Conservation (phyloP, 495 filamentous ascomycete genomes). For the Podospora appendiculata region DNA sequence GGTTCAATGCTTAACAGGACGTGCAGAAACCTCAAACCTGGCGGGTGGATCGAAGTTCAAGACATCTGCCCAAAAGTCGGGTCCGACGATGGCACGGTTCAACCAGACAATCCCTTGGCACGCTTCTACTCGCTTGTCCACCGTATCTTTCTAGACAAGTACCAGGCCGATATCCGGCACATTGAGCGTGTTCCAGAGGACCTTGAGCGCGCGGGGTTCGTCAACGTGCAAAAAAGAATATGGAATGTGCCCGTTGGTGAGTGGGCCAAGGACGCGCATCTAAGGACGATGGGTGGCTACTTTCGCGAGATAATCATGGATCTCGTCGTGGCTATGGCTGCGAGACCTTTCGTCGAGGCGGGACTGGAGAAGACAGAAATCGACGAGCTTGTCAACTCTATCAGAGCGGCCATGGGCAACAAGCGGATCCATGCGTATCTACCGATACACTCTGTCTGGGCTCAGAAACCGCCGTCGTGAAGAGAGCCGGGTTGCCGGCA, state of each 20-base stretch:
- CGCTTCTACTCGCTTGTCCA: slow-evolving; percentile 28
- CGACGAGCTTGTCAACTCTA: slow-evolving; percentile 18
- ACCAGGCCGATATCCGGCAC: slow-evolving; percentile 36
- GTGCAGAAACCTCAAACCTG: slow-evolving; percentile 48
- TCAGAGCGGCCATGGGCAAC: slow-evolving; percentile 23
- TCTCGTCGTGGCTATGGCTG: slow-evolving; percentile 45
- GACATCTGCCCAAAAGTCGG: slow-evolving; percentile 43
- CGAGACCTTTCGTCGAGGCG: slow-evolving; percentile 46
- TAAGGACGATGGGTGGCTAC: slow-evolving; percentile 50
- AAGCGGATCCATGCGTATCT: slow-evolving; percentile 32
- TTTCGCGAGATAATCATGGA: slow-evolving; percentile 44
- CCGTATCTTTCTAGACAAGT: slow-evolving; percentile 22
- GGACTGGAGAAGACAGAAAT: slow-evolving; percentile 32
- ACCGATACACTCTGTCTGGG: slow-evolving; percentile 35
- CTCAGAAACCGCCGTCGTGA: slow-evolving; percentile 30
- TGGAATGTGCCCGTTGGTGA: slow-evolving; percentile 54
- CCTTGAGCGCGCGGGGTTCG: slow-evolving; percentile 40
- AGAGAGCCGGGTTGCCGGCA: neutral
- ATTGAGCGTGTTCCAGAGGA: slow-evolving; percentile 29
- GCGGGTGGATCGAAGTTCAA: slow-evolving; percentile 55
- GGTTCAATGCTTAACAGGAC: neutral
- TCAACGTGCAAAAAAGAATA: slow-evolving; percentile 40
- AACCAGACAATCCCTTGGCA: slow-evolving; percentile 34
- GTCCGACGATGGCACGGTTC: slow-evolving; percentile 46
- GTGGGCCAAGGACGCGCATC: slow-evolving; percentile 49